Conservation (phyloP, 257 asterid species). For the Capsicum chinense region DNA sequence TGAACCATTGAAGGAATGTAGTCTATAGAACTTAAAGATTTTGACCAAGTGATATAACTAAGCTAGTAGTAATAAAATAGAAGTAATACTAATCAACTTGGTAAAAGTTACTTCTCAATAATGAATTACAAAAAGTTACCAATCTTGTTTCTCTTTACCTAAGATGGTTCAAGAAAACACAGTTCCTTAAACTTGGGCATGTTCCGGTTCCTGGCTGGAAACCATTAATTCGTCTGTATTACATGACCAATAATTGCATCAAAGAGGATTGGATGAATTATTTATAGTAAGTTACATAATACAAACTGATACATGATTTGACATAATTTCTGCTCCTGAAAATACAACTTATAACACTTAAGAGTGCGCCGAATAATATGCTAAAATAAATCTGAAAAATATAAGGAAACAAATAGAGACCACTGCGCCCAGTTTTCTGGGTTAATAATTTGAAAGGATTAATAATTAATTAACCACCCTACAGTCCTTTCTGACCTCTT, state of each 20-base stretch:
- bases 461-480: conserved; percentile 50
- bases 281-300: conserved; percentile 3
- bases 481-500: conserved; percentile 75
- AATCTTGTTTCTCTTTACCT: neutral
- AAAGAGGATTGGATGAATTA: neutral
- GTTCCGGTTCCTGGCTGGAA: neutral
- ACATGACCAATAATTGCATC: neutral
- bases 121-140: neutral
- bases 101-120: neutral
- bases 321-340: neutral
- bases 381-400: neutral
- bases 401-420: neutral
- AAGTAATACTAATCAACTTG: neutral
- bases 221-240: neutral
- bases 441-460: neutral
- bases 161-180: neutral
- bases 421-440: neutral
- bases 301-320: neutral
- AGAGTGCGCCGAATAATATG: neutral
- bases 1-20: neutral
- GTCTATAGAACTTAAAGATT: neutral
- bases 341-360: neutral
- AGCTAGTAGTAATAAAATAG: neutral
- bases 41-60: neutral
- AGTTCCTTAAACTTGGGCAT: neutral